Base-by-base conservation (phyloP, 2,329 filamentous ascomycete genomes). In the Fusarium coffeatum region DNA sequence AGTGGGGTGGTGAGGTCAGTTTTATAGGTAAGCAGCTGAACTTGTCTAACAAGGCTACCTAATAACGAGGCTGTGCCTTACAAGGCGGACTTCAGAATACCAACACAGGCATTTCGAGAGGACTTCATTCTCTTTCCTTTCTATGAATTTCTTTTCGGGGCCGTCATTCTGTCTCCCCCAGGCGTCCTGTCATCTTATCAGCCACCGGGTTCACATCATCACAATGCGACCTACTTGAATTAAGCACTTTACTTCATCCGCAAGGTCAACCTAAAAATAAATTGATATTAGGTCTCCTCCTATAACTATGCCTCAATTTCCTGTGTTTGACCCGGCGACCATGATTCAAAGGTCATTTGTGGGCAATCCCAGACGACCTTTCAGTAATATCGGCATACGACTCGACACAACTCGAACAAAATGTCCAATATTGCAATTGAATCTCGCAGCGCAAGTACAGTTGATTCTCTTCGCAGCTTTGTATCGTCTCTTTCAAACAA, bases 1-100 rank as follows among this genome's bases (percentile, higher is more conserved):
- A 50, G 51, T 41, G 59, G 59, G 61, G 59, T 64, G 48, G 49
- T 64, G 48, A 34, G 32, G n/a, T 18, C 23, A 16, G 16, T n/a
- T 28, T 42, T 57, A 34, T 63, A 50, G 23, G 48, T 40, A 51
- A 23, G 22, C 32, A 51, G 48, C 48, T 15, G n/a, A 53, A 27
- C 13, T 20, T 27, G 18, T 53, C 23, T 10, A 37, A 27, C 23
- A 23, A 53, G 34, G 23, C 49, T 53, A n/a, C n/a, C n/a, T n/a
- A 42, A 53, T 20, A 42, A 42, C 15, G 49, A 27, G 49, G 49
- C 49, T 53, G 22, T 42, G 49, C 49, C 25, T 53, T 27, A 8
- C 49, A n/a, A 53, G 49, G 49, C 34, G 42, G 34, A 53, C 18
- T 22, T 20, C n/a, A 53, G 13, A 18, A 51, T n/a, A 13, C 28